Conservation (phyloP, 2,329 filamentous ascomycete genomes). For the Claviceps monticola region DNA sequence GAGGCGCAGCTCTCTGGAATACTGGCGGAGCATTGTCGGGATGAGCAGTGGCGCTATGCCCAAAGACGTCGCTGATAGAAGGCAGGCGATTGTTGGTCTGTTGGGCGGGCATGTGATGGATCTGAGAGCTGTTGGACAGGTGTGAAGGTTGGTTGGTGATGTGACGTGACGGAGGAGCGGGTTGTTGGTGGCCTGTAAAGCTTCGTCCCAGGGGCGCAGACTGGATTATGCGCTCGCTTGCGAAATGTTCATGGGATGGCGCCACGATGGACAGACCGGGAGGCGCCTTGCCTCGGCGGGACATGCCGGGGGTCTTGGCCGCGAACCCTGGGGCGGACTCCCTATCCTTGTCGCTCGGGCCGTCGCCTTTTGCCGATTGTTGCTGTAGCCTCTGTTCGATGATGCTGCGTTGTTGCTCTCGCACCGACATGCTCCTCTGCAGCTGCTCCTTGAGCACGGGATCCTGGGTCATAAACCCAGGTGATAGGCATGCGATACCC, state of each 20-base stretch:
- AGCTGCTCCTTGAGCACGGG: constrained; percentile 94
- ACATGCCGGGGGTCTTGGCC: constrained; percentile 60
- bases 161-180: constrained; percentile 63
- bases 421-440: constrained; percentile 82
- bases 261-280: constrained; percentile 90
- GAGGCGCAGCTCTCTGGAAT: constrained; percentile 50
- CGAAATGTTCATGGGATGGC: constrained; percentile 82
- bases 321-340: constrained; percentile 33
- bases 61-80: constrained; percentile 89
- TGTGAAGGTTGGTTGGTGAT: constrained; percentile 71
- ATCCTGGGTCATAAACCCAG: constrained; percentile 90
- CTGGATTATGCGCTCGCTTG: constrained; percentile 88
- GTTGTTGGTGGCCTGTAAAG: constrained; percentile 80
- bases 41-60: constrained; percentile 56
- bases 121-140: constrained; percentile 72
- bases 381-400: constrained; percentile 87
- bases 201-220: constrained; percentile 90
- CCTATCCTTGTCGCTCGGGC: constrained; percentile 42
- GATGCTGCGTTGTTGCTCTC: constrained; percentile 86
- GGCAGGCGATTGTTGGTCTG: constrained; percentile 88
- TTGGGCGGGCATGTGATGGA: constrained; percentile 75
- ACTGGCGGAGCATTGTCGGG: constrained; percentile 35
- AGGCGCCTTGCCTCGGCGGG: constrained; percentile 64
- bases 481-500: constrained; percentile 84
- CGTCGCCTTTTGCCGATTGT: constrained; percentile 67